These are phyloP conservation scores for Tetracentron sinense DNA, from an alignment of 164 flowering plant species.

Conservation along the genomic window DNA sequence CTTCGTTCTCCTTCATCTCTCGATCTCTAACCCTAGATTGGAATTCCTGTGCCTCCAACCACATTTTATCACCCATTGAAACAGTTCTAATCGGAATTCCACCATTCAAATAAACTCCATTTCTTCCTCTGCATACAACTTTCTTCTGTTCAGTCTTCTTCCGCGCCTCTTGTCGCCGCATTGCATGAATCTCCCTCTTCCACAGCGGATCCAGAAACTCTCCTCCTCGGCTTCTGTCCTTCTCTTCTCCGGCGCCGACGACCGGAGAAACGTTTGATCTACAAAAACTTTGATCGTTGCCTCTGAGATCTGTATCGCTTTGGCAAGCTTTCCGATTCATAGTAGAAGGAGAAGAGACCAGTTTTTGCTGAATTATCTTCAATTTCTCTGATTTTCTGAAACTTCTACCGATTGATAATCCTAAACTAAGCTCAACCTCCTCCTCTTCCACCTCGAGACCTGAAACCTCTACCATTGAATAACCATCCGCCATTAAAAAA, in stretches of 20 bases:
- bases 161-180: constrained; percentile 46
- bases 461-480: not conserved
- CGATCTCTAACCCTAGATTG: not conserved
- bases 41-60: not conserved
- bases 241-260: not conserved
- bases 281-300: not conserved
- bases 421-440: constrained; percentile 45
- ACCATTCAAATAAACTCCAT: not conserved
- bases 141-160: constrained; percentile 33
- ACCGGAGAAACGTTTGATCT: not conserved
- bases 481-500: not conserved
- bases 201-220: constrained; percentile 16
- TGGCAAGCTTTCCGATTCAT: not conserved
- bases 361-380: not conserved
- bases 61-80: not conserved
- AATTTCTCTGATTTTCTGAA: constrained; percentile 22
- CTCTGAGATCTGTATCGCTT: not conserved
- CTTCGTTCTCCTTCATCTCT: not conserved
- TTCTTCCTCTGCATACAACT: not conserved
- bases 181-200: constrained; percentile 42
- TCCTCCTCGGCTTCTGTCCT: not conserved
- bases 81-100: not conserved
- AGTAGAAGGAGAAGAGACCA: not conserved
- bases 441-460: constrained; percentile 19
- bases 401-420: constrained; percentile 44